Conservation (phyloP, 305 asterid species). For the Coffea humblotiana region DNA sequence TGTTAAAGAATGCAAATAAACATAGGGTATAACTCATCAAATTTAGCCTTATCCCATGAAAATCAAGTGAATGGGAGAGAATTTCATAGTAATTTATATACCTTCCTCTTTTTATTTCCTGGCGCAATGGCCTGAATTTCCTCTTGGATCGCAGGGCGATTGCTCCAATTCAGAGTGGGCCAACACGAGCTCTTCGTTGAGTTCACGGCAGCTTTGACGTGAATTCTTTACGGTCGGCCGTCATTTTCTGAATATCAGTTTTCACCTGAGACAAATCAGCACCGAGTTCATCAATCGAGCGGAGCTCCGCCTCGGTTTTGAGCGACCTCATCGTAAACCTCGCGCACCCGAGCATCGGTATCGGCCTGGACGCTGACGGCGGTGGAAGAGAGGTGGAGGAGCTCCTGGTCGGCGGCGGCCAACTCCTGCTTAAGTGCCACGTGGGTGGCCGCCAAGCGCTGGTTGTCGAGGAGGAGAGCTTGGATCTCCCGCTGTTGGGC, state of each 20-base stretch:
- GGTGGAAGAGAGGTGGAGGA: conserved; percentile 54
- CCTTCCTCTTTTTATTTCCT: conserved; percentile 83
- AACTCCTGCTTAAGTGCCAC: conserved; percentile 68
- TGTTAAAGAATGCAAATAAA: background rate
- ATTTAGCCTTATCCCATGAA: no score
- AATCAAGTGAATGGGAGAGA: background rate
- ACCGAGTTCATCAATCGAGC: conserved; percentile 33
- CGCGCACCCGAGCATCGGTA: conserved; percentile 65
- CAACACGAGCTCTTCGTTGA: conserved; percentile 46
- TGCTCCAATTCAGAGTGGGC: conserved; percentile 40
- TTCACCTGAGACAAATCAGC: conserved; percentile 52
- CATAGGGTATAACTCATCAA: background rate
- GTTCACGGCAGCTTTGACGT: conserved; percentile 42
- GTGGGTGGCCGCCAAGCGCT: conserved; percentile 63
- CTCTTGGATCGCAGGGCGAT: conserved; percentile 42
- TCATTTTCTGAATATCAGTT: conserved; percentile 45
- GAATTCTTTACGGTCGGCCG: conserved; percentile 47
- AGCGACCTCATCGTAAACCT: conserved; percentile 58
- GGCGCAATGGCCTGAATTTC: conserved; percentile 50
- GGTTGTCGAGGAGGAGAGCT: conserved; percentile 70
- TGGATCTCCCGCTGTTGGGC: conserved; percentile 63
- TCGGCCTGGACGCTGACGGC: conserved; percentile 65
- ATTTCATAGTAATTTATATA: conserved; percentile 16
- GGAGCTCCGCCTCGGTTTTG: conserved; percentile 62
- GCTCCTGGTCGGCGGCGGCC: conserved; percentile 51